Conservation (phyloP, 306 rosid species). For the Notholithocarpus densiflorus region DNA sequence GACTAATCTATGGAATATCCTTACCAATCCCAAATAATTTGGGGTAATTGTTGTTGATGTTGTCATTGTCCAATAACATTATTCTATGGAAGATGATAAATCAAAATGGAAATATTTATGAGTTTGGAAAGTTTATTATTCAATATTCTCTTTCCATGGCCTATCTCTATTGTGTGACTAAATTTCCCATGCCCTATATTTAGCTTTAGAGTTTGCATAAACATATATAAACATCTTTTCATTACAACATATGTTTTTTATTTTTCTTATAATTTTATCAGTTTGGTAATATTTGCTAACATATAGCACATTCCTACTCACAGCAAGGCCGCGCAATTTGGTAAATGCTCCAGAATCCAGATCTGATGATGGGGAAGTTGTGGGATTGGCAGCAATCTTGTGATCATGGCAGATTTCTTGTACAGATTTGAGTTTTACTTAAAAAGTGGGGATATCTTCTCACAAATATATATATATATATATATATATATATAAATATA, state of each 20-base stretch:
- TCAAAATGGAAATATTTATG: not conserved
- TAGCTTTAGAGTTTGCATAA: not conserved
- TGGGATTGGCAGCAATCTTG: slow-evolving; percentile 78
- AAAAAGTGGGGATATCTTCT: not conserved
- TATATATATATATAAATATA: too few species aligned
- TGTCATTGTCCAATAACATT: too few species aligned
- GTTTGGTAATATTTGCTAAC: slow-evolving; percentile 8
- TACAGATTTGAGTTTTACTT: slow-evolving; percentile 57
- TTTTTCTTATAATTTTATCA: not conserved
- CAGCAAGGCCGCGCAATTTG: slow-evolving; percentile 74
- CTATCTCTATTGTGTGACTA: not conserved
- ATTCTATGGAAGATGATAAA: not conserved
- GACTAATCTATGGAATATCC: too few species aligned
- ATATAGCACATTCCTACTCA: slow-evolving; percentile 13
- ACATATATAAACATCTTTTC: not conserved
- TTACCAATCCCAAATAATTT: too few species aligned
- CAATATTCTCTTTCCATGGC: not conserved
- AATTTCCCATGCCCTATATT: not conserved
- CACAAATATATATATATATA: too few species aligned
- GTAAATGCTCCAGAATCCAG: slow-evolving; percentile 49
- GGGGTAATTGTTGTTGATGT: too few species aligned
- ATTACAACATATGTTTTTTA: not conserved
- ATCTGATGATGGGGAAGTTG: slow-evolving; percentile 59
- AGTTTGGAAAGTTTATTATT: not conserved
- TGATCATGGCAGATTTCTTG: slow-evolving; percentile 50